Evolutionary conservation across 495 filamentous ascomycete species (phyloP).

Genomic region (Aspergillus campestris): DNA sequence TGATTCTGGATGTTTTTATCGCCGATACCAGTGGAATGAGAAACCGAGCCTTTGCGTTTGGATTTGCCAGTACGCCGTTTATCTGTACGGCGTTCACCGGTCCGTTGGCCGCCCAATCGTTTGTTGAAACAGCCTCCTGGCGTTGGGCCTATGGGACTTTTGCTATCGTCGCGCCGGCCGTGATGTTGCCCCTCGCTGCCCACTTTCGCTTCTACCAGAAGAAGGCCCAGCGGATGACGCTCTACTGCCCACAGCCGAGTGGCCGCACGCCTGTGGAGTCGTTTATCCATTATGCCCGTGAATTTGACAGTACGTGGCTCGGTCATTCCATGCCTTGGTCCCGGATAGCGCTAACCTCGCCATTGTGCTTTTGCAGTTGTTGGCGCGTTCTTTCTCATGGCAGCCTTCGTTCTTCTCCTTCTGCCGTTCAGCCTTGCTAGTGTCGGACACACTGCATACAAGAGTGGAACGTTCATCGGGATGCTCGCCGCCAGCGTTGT

Average conservation of each 20-base stretch:
- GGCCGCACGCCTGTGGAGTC: slow-evolving; percentile 39
- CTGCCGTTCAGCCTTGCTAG: slow-evolving; percentile 51
- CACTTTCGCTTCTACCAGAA: slow-evolving; percentile 47
- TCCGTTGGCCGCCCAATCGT: slow-evolving; percentile 24
- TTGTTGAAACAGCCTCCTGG: slow-evolving; percentile 45
- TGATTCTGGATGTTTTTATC: slow-evolving; percentile 51
- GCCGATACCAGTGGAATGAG: slow-evolving; percentile 56
- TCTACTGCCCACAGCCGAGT: slow-evolving; percentile 28
- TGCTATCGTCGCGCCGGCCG: slow-evolving; percentile 45
- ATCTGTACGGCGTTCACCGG: slow-evolving; percentile 41
- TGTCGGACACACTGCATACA: slow-evolving; percentile 41
- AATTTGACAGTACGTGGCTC: slow-evolving; percentile 45
- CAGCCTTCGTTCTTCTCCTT: slow-evolving; percentile 54
- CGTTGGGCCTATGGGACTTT: slow-evolving; percentile 59
- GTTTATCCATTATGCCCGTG: slow-evolving; percentile 45
- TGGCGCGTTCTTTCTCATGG: slow-evolving; percentile 50
- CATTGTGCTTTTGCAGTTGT: slow-evolving; percentile 22
- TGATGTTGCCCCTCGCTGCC: slow-evolving; percentile 41
- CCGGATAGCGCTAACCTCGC: not conserved
- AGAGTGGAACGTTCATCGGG: slow-evolving; percentile 43
- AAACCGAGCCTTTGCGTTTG: slow-evolving; percentile 54
- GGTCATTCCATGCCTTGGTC: not conserved
- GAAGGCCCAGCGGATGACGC: slow-evolving; percentile 43
- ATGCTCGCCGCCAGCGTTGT: slow-evolving; percentile 49
- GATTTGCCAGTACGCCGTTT: slow-evolving; percentile 51